phyloP scores from a whole-genome alignment of 2,329 filamentous ascomycete genomes.

The Seiridium unicorne region DNA sequence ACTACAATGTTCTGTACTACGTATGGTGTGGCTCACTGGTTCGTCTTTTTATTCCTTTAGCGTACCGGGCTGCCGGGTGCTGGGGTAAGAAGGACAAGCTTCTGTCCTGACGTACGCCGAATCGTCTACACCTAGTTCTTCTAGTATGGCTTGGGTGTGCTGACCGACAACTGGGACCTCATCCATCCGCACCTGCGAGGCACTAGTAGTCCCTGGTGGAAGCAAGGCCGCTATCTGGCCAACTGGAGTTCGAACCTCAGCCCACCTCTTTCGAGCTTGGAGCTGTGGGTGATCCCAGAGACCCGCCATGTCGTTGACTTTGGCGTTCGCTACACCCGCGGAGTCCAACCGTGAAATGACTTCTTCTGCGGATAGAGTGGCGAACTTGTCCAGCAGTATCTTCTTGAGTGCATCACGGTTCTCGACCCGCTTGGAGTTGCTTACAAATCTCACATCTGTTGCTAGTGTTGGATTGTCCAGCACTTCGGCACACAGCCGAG shows the following conservation, averaged over 20 bases:
- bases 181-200: conserved; percentile 33
- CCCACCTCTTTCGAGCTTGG: conserved; percentile 48
- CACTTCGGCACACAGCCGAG: conserved; percentile 44
- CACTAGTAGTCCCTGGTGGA: conserved; percentile 40
- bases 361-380: conserved; percentile 33
- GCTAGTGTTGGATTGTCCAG: conserved; percentile 39
- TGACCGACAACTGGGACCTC: conserved; percentile 47
- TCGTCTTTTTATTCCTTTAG: no score
- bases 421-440: conserved; percentile 41
- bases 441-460: conserved; percentile 44
- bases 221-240: conserved; percentile 47
- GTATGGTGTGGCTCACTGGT: no score
- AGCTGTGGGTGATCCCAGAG: conserved; percentile 55
- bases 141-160: conserved; percentile 46
- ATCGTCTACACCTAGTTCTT: conserved; percentile 36
- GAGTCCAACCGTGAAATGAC: conserved; percentile 41
- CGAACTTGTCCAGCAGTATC: conserved; percentile 44
- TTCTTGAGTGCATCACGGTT: conserved; percentile 44
- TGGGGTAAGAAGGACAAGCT: background rate
- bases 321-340: conserved; percentile 53
- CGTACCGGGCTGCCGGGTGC: background rate
- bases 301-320: conserved; percentile 52
- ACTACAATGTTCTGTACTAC: background rate
- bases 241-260: conserved; percentile 43
- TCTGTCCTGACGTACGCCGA: background rate